Conservation (phyloP, 352 stramenopile species). For the Aphanomyces stellatus region DNA sequence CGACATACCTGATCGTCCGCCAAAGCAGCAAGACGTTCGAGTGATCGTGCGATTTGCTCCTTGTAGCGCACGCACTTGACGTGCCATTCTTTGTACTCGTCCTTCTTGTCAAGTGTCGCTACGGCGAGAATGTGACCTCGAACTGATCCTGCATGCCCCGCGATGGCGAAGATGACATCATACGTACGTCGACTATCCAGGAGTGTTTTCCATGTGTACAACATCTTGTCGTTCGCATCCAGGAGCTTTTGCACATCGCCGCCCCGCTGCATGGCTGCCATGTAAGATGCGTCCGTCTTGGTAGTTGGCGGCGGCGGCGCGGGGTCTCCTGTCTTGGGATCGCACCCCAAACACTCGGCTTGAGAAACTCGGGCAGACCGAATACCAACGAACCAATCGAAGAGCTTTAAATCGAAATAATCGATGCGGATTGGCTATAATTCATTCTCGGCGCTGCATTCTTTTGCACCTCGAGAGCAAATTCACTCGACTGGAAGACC, state of each 20-base stretch:
- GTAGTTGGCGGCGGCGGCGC: no score
- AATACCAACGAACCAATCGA: no score
- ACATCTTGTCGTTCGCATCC: constrained; percentile 77
- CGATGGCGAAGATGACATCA: background rate
- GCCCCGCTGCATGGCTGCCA: background rate
- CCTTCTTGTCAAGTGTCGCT: constrained; percentile 39
- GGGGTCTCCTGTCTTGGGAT: no score
- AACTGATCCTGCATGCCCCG: background rate
- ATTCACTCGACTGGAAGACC: no score
- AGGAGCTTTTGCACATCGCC: constrained; percentile 72
- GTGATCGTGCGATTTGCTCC: constrained; percentile 58
- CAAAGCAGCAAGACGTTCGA: constrained; percentile 68
- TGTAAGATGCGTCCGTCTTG: no score
- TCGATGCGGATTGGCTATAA: no score
- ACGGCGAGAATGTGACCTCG: background rate
- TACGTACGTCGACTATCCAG: constrained; percentile 65
- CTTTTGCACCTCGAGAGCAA: no score
- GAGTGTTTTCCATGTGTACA: constrained; percentile 62
- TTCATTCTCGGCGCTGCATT: no score
- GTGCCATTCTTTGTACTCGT: constrained; percentile 70
- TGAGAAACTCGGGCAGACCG: no score
- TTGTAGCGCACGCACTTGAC: constrained; percentile 48
- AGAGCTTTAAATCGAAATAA: no score
- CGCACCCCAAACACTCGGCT: no score
- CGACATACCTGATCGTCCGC: constrained; percentile 71